A percentile compares a stretch with the other conserved stretches of the same genome.
These are phyloP conservation scores for Blastomyces parvus DNA, from an alignment of 2,329 filamentous ascomycete species.

Conservation along the genomic window DNA sequence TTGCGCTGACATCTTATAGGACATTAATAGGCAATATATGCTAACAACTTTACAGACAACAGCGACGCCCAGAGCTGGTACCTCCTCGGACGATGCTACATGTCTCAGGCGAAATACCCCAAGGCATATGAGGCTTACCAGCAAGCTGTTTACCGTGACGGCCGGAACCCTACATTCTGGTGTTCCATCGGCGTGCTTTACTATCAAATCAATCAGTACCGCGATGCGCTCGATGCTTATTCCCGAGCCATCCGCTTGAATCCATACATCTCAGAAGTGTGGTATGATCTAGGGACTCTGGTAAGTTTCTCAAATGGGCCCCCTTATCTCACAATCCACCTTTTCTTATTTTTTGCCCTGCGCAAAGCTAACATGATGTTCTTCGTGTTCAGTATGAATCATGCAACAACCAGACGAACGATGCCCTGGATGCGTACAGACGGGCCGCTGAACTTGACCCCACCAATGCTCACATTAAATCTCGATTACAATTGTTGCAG, in stretches of 20 bases:
- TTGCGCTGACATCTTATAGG: background rate
- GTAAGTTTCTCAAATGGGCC: slow-evolving; percentile 47
- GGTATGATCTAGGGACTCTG: slow-evolving; percentile 95
- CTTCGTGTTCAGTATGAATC: slow-evolving; percentile 66
- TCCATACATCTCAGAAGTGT: slow-evolving; percentile 96
- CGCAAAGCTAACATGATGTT: background rate
- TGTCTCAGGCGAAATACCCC: slow-evolving; percentile 98
- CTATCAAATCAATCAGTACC: slow-evolving; percentile 99
- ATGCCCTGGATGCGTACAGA: slow-evolving; percentile 92
- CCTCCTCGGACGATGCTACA: slow-evolving; percentile 91
- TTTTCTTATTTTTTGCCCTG: background rate
- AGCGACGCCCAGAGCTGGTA: slow-evolving; percentile 98
- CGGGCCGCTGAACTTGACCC: slow-evolving; percentile 91
- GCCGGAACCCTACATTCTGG: slow-evolving; percentile 97
- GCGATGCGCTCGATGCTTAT: slow-evolving; percentile 94
- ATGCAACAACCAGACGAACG: slow-evolving; percentile 96
- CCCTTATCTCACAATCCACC: too few relatives aligned
- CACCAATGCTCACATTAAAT: slow-evolving; percentile 89
- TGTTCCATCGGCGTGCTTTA: slow-evolving; percentile 98
- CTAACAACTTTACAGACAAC: slow-evolving; percentile 55
- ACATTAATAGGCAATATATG: background rate
- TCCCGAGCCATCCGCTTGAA: slow-evolving; percentile 93
- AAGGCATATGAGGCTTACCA: slow-evolving; percentile 98
- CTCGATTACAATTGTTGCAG: slow-evolving; percentile 77
- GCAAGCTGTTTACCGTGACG: slow-evolving; percentile 95